phyloP scores from a whole-genome alignment of 2,329 filamentous ascomycete genomes.

The Microcera coccophila region DNA sequence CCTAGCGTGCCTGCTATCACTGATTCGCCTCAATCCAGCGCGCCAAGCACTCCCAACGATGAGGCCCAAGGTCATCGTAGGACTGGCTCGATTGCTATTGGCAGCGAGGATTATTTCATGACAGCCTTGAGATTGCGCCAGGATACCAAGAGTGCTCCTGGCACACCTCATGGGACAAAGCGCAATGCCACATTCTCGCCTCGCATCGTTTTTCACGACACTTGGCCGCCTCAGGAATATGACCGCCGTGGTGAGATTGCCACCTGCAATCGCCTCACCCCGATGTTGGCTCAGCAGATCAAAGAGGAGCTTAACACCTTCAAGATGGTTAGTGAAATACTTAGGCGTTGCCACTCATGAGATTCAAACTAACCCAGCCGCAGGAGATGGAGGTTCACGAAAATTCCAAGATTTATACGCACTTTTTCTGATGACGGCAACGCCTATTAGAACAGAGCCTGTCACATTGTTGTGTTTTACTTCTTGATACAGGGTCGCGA shows the following conservation, averaged over 20 bases:
- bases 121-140: conserved; percentile 68
- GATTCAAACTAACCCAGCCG: conserved; percentile 35
- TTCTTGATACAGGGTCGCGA: conserved; percentile 24
- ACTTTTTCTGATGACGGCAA: conserved; percentile 82
- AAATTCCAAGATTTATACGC: conserved; percentile 97
- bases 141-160: conserved; percentile 76
- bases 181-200: conserved; percentile 78
- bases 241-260: conserved; percentile 94
- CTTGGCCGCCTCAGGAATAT: conserved; percentile 93
- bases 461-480: conserved; percentile 22
- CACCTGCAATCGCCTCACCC: conserved; percentile 95
- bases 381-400: conserved; percentile 99
- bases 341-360: not conserved
- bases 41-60: conserved; percentile 82
- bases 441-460: conserved; percentile 14
- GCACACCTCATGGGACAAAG: conserved; percentile 67
- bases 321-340: conserved; percentile 65
- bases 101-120: conserved; percentile 87
- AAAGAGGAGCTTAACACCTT: conserved; percentile 99
- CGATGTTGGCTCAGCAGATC: conserved; percentile 96
- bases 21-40: conserved; percentile 80
- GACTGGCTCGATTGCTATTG: conserved; percentile 67
- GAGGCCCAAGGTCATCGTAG: conserved; percentile 65
- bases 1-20: conserved; percentile 60
- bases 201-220: conserved; percentile 91